Percentiles rank a stretch among this genome's conserved stretches.
These are phyloP conservation scores for Lanmaoa pseudosensibilis DNA, from an alignment of 768 basidiomycete genomes.

Conservation along the genomic window DNA sequence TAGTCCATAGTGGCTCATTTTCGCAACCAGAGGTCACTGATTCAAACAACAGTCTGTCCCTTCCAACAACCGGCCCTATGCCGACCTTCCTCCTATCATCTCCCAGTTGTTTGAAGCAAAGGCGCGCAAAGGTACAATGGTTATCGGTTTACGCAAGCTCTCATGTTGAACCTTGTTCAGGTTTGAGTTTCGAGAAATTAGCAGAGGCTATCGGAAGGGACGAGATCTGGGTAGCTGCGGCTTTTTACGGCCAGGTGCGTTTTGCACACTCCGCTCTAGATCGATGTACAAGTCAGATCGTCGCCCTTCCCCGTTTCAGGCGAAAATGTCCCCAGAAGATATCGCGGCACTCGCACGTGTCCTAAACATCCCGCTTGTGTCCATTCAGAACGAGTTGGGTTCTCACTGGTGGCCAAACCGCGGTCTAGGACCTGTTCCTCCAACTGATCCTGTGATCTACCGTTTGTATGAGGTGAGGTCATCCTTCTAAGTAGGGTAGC, in stretches of 20 bases:
- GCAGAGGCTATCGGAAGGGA: constrained; percentile 65
- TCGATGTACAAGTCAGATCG: background rate
- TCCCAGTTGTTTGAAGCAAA: constrained; percentile 62
- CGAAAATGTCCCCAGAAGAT: constrained; percentile 65
- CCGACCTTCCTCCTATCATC: constrained; percentile 53
- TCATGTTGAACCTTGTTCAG: constrained; percentile 33
- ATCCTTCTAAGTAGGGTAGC: background rate
- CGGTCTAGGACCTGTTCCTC: constrained; percentile 63
- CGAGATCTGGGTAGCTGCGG: constrained; percentile 81
- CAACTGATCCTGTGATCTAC: constrained; percentile 78
- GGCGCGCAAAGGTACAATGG: constrained; percentile 53
- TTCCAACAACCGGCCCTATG: constrained; percentile 42
- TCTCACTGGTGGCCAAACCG: constrained; percentile 76
- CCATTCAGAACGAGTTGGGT: constrained; percentile 50
- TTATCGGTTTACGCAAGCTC: background rate
- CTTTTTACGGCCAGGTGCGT: constrained; percentile 76
- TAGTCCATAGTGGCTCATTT: constrained; percentile 18
- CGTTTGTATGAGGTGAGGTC: constrained; percentile 70
- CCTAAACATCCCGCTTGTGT: constrained; percentile 46
- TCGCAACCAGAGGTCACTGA: background rate
- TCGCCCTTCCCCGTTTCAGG: constrained; percentile 39
- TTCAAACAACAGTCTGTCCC: constrained; percentile 38
- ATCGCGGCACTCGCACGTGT: constrained; percentile 49
- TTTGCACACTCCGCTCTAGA: background rate
- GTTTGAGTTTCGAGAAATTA: constrained; percentile 68